These are phyloP conservation scores for Kwoniella mangroviensis DNA, from an alignment of 768 basidiomycete species.

Conservation along the genomic window DNA sequence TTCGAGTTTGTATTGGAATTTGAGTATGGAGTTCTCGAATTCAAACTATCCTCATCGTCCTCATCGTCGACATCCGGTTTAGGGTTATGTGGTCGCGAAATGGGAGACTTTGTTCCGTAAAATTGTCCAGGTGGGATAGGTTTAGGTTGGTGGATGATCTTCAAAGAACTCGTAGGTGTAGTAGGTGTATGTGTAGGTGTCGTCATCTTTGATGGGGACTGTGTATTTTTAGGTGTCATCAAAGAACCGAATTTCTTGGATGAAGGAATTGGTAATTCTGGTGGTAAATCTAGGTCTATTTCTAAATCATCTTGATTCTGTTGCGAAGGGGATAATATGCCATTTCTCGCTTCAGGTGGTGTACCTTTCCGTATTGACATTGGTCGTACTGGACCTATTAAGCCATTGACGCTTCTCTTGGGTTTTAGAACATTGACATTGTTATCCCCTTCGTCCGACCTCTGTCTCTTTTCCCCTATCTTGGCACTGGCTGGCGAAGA, in stretches of 20 bases:
- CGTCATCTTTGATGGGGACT: not conserved
- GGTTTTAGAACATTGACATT: conserved; percentile 1
- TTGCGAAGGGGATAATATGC: not conserved
- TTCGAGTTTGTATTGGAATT: not conserved
- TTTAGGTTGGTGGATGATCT: conserved; percentile 10
- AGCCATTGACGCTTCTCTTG: conserved; percentile 1
- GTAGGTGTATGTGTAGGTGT: not conserved
- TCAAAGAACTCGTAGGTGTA: not conserved
- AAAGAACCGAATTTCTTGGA: conserved; percentile 17
- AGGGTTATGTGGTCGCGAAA: conserved; percentile 18
- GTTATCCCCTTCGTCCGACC: conserved; percentile 13
- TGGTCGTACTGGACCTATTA: conserved; percentile 3
- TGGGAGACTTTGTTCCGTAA: conserved; percentile 27
- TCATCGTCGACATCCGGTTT: not conserved
- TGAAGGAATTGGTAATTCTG: conserved; percentile 1
- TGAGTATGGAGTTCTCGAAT: not conserved
- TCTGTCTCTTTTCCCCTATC: conserved; percentile 4
- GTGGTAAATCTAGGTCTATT: conserved; percentile 11
- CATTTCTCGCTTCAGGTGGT: not conserved
- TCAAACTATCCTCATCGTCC: not conserved
- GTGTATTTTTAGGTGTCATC: not conserved
- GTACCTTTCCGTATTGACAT: conserved; percentile 16
- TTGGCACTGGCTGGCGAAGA: not conserved
- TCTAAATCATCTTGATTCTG: conserved; percentile 1
- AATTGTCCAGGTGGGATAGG: conserved; percentile 21